These are phyloP conservation scores for Spiraea crenata DNA, from an alignment of 331 rosid species.

Conservation along the genomic window DNA sequence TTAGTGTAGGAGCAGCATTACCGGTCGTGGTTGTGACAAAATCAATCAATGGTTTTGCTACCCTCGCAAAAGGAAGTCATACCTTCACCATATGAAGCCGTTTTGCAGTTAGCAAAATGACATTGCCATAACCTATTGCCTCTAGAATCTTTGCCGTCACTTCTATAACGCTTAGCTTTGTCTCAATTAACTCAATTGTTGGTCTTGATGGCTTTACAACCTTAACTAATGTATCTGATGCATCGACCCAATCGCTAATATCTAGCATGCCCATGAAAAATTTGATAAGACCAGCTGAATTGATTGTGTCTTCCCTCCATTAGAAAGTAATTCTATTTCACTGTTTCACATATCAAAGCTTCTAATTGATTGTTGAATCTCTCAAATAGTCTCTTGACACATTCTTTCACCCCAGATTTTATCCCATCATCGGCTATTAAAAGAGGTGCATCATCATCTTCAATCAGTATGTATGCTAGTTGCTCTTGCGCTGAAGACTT, in stretches of 20 bases:
- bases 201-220: slow-evolving; percentile 52
- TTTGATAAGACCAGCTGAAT: slow-evolving; percentile 60
- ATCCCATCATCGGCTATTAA: slow-evolving; percentile 58
- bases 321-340: slow-evolving; percentile 43
- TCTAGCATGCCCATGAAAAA: slow-evolving; percentile 72
- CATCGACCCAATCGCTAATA: slow-evolving; percentile 68
- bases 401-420: slow-evolving; percentile 63
- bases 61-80: slow-evolving; percentile 92
- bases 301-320: slow-evolving; percentile 42
- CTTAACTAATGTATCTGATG: slow-evolving; percentile 68
- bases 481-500: slow-evolving; percentile 92
- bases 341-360: slow-evolving; percentile 44
- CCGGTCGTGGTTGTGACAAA: slow-evolving; percentile 30
- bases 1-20: slow-evolving; percentile 37
- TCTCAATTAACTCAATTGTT: slow-evolving; percentile 43
- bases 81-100: slow-evolving; percentile 67
- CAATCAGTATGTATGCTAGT: slow-evolving; percentile 88
- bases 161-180: slow-evolving; percentile 59
- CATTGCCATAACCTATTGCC: slow-evolving; percentile 74
- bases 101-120: slow-evolving; percentile 58
- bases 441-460: slow-evolving; percentile 85
- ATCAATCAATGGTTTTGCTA: slow-evolving; percentile 72
- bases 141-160: slow-evolving; percentile 78
- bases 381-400: slow-evolving; percentile 55
- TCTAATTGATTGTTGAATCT: slow-evolving; percentile 52